Evolutionary conservation across 768 basidiomycete species (phyloP).

Genomic region (Trametes villosa): DNA sequence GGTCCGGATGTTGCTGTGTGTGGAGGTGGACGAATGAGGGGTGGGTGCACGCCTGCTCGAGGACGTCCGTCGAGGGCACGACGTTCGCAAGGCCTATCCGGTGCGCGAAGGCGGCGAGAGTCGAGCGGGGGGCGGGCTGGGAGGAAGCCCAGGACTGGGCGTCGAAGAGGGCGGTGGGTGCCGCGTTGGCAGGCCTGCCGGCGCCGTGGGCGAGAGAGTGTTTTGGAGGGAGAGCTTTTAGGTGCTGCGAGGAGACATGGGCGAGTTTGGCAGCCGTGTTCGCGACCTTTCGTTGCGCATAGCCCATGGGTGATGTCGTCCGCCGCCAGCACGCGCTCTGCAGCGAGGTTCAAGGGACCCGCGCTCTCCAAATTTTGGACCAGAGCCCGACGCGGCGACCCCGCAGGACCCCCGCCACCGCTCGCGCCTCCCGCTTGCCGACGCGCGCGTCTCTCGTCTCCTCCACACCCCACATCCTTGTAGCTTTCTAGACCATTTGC

Average conservation of each 20-base stretch:
- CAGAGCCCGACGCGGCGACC: slow-evolving; percentile 13
- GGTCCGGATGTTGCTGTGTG: slow-evolving; percentile 58
- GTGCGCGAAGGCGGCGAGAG: slow-evolving; percentile 76
- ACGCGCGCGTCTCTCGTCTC: background rate
- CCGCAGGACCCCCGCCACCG: slow-evolving; percentile 18
- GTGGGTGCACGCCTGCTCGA: slow-evolving; percentile 82
- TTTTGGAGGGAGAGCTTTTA: slow-evolving; percentile 65
- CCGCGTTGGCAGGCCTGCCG: slow-evolving; percentile 14
- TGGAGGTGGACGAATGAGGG: slow-evolving; percentile 64
- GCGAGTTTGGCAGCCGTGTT: slow-evolving; percentile 50
- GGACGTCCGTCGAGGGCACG: slow-evolving; percentile 53
- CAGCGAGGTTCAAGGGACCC: background rate
- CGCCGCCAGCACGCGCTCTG: slow-evolving; percentile 28
- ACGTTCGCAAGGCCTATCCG: slow-evolving; percentile 71
- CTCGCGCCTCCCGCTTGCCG: background rate
- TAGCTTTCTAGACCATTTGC: too few species aligned
- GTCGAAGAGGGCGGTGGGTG: slow-evolving; percentile 51
- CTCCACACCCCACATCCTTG: too few species aligned
- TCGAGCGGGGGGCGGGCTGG: slow-evolving; percentile 72
- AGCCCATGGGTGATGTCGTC: slow-evolving; percentile 50
- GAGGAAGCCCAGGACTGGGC: slow-evolving; percentile 70
- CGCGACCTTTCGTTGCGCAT: slow-evolving; percentile 59
- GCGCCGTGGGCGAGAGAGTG: slow-evolving; percentile 43
- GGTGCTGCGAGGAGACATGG: slow-evolving; percentile 59
- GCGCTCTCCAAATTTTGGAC: slow-evolving; percentile 21